Conservation (phyloP, 2,329 filamentous ascomycete genomes). For the Massarina eburnea region DNA sequence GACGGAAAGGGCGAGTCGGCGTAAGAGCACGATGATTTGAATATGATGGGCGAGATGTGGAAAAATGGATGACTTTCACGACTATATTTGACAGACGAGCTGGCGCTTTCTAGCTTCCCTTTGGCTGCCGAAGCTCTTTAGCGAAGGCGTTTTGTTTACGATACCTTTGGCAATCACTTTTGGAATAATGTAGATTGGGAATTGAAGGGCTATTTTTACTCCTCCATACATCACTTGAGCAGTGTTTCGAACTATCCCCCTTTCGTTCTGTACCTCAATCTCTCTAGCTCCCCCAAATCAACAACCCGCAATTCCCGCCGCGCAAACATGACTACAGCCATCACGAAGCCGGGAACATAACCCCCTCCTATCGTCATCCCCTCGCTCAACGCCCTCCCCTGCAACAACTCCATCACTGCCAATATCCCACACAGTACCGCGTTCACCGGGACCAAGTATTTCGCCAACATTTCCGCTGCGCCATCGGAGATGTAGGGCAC, state of each 20-base stretch:
- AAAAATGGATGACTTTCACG: no score
- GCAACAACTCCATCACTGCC: slow-evolving; percentile 45
- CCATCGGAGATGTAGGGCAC: slow-evolving; percentile 27
- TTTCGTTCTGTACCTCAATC: slow-evolving; percentile 67
- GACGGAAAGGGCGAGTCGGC: slow-evolving; percentile 40
- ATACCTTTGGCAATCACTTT: slow-evolving; percentile 6
- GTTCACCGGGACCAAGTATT: slow-evolving; percentile 64
- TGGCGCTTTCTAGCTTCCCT: no score
- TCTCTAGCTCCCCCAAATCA: slow-evolving; percentile 66
- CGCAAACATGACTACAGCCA: slow-evolving; percentile 61
- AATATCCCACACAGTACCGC: slow-evolving; percentile 55
- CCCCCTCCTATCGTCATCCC: slow-evolving; percentile 38
- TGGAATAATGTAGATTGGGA: not conserved
- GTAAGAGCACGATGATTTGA: slow-evolving; percentile 49
- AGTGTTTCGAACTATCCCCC: slow-evolving; percentile 40
- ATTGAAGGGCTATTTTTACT: not conserved
- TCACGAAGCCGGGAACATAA: slow-evolving; percentile 55
- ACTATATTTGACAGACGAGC: no score
- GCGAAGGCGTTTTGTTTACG: slow-evolving; percentile 17
- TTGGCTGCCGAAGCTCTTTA: no score
- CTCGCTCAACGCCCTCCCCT: slow-evolving; percentile 22
- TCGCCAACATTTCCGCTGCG: slow-evolving; percentile 54
- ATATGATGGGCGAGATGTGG: slow-evolving; percentile 2
- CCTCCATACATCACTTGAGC: not conserved
- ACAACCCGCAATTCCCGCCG: slow-evolving; percentile 69